phyloP scores from a whole-genome alignment of 495 filamentous ascomycete genomes.

The Penicillium dipodomyicola region DNA sequence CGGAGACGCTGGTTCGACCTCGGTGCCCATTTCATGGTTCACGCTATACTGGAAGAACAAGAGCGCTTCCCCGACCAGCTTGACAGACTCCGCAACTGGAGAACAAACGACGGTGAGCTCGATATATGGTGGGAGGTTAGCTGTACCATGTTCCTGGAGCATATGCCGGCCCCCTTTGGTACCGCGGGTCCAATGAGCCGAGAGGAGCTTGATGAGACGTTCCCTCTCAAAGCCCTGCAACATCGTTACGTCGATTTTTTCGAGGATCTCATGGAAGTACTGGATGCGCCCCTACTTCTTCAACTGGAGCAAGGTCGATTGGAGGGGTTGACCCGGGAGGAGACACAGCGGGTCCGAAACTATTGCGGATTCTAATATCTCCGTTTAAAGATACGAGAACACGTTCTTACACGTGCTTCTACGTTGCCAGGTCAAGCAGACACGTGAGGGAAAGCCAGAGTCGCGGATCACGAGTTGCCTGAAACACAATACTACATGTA shows the following conservation, averaged over 20 bases:
- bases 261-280: constrained; percentile 33
- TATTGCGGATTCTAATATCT: background rate
- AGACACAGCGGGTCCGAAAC: constrained; percentile 35
- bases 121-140: constrained; percentile 15
- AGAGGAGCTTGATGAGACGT: constrained; percentile 7
- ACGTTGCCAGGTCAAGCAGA: background rate
- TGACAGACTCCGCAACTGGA: constrained; percentile 31
- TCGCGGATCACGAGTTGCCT: background rate
- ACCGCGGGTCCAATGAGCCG: constrained; percentile 9
- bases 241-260: constrained; percentile 19
- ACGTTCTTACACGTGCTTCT: background rate
- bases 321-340: constrained; percentile 32
- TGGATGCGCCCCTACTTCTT: constrained; percentile 41
- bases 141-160: constrained; percentile 13
- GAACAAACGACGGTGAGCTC: constrained; percentile 3
- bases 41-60: constrained; percentile 50
- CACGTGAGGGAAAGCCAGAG: background rate
- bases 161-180: constrained; percentile 16
- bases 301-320: constrained; percentile 48
- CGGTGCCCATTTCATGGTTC: constrained; percentile 48
- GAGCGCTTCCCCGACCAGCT: constrained; percentile 23
- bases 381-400: background rate
- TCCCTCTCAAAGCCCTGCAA: constrained; percentile 4
- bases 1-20: constrained; percentile 42
- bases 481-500: background rate